Base-by-base conservation (phyloP, 2,329 filamentous ascomycete species). In the Lachnellula occidentalis region DNA sequence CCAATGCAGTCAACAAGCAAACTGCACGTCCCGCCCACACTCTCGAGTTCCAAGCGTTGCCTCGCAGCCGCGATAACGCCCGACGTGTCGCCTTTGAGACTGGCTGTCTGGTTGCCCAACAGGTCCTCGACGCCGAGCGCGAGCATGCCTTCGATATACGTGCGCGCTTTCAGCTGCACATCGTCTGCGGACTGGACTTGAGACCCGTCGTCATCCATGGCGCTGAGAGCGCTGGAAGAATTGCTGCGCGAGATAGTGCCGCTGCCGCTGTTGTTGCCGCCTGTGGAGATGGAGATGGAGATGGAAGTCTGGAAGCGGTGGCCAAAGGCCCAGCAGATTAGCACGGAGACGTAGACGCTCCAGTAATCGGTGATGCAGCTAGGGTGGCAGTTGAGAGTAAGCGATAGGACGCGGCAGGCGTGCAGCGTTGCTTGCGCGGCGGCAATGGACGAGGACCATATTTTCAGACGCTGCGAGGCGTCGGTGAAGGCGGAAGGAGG, bases 321-420 rank as follows among this genome's bases (percentile, higher is more conserved):
- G 2, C 75, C 74, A 59, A 77, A 79, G 1, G 80, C 79, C 81
- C 81, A 85, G 69, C 78, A 82, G 59, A 84, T 78, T 48, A 85
- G 72, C 7, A 78, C 72, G 58, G 79, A 82, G 7, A 79, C 76
- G 61, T 83, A 83, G 48, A 82, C 62, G 34, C 71, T 75, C 79
- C 79, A 82, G 62, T 78, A 80, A 58, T 79, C 74, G 2, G 74
- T 76, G 42, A 81, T 70, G 36, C 56, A 34, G 6, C 12, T 57
- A 2, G 47, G 46, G 15, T 60, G 58, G 22, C 54, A 58, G 27
- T 61, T 54, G 22, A 82, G 67, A 53, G 76, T 79, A 15, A 64
- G 65, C n/a, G 74, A 68, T 3, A 83, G 71, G 4, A 79, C 76
- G 37, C 74, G 74, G 43, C 79, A 76, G 19, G 81, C 80, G 62